Evolutionary conservation across 257 asterid genomes (phyloP), one percentile per base, ranked within the genome.

Genomic region (Plantago elongata): DNA sequence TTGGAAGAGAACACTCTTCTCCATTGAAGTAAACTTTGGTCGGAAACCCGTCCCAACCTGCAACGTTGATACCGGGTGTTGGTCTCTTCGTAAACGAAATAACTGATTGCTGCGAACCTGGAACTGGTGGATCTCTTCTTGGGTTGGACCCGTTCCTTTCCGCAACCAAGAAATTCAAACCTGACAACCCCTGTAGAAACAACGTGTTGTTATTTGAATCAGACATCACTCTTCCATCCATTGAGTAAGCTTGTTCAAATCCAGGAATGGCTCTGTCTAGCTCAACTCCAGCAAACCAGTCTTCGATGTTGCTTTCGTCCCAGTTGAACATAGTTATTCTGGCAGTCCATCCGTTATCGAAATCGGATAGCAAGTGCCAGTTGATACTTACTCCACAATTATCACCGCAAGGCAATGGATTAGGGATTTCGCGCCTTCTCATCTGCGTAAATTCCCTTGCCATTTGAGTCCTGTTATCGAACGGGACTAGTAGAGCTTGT

Each of bases 1-100:
- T 50, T 3, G 96, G 96, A 62, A 85, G 62, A 7, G 96, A 80
- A 17, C 96, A 88, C 66, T 85, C 92, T 51, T 83, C 89, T 4
- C 96, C 96, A 16, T 85, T 88, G 74, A 88, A 88, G 79, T 66
- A 85, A 57, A 88, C 84, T 45, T 78, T 85, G 5, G 79, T 83
- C 0, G 96, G 96, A 69, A 81, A 88, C 40, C 94, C 94, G 57
- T 88, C 94, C 1, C 83, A 81, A 0, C 60, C 69, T 1, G 64
- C 80, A 58, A 88, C 83, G 0, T 70, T 18, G 5, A 88, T 75
- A n/a, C 74, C 83, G 7, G 81, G 84, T 1, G 77, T 81, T 14
- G 69, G 54, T 64, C 79, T 81, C 81, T 85, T 88, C 5, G 77
- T 78, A 58, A 88, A 88, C 4, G 85, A 81, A 58, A 88, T 76